Base-by-base conservation (phyloP, 129 eudicot genomes). In the Chrysanthemum seticuspe region DNA sequence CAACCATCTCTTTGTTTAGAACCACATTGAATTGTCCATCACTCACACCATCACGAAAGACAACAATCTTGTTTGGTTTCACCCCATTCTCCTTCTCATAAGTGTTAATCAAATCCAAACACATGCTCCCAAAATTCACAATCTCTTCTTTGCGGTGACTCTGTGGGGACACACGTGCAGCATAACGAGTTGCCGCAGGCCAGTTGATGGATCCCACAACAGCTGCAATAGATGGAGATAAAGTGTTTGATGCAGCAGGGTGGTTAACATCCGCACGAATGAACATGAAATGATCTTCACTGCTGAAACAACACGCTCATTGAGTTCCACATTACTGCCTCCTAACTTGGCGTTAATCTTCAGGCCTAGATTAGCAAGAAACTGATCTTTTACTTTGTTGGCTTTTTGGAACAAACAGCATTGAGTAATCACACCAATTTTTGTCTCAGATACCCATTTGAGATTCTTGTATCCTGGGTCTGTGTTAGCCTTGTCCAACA, bases 1-100 rank as follows among this genome's bases (percentile, higher is more conserved):
- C 89, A 0, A 34, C 59, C 29, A 91, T 65, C 76, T 91, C 96
- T 40, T 84, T 78, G 4, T 79, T 85, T 14, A 91, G 82, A 27
- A 85, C 96, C 96, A 86, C 86, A 3, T 83, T 90, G 63, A 88
- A 86, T 4, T 91, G 96, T 1, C 90, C 92, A 14, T 91, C 93
- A 47, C 97, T 88, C 5, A 91, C 97, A 25, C 97, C 96, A 44
- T 88, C 97, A 29, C 97, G 96, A 19, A 86, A 91, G 2, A 91
- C 75, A 11, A 91, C 78, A 40, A 91, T 86, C 55, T 61, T 88
- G 36, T 71, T 74, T 2, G 97, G 97, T 64, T 65, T 86, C 13
- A 52, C 81, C 3, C 67, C 66, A 59, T 91, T 91, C 9, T 73
- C 12, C 10, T 60, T 67, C 0, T 78, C 87, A 59, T 84, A 91